phyloP scores from a whole-genome alignment of 2,329 filamentous ascomycete genomes.

The Periconia macrospinosa region DNA sequence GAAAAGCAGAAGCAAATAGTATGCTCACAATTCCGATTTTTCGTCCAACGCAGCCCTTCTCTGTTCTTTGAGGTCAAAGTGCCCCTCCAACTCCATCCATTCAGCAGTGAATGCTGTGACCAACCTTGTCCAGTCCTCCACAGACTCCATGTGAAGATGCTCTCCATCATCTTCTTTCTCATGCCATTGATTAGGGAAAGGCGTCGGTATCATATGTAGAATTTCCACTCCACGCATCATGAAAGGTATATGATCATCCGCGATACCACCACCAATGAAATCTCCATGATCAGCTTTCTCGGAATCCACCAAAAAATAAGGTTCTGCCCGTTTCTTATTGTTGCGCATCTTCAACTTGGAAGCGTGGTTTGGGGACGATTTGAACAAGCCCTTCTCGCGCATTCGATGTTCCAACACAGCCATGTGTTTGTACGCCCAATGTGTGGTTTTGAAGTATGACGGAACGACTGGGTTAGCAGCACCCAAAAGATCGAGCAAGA shows the following conservation, averaged over 20 bases:
- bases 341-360: constrained; percentile 40
- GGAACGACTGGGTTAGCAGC: constrained; percentile 69
- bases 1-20: not conserved
- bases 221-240: constrained; percentile 85
- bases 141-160: constrained; percentile 78
- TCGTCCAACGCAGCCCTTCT: constrained; percentile 17
- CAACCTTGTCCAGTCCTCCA: constrained; percentile 87
- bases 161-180: constrained; percentile 79
- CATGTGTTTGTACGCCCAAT: constrained; percentile 89
- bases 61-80: constrained; percentile 28
- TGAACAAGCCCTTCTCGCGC: constrained; percentile 66
- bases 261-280: constrained; percentile 62
- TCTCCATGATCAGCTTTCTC: constrained; percentile 56
- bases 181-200: constrained; percentile 89
- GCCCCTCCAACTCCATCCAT: constrained; percentile 73
- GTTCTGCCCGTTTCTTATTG: constrained; percentile 34
- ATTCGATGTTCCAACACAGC: constrained; percentile 74
- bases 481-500: constrained; percentile 87
- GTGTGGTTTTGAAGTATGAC: constrained; percentile 87
- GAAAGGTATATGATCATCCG: constrained; percentile 93
- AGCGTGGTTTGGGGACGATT: constrained; percentile 60
- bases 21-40: constrained; percentile 44
- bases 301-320: constrained; percentile 60
- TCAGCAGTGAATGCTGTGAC: constrained; percentile 84
- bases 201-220: constrained; percentile 84